phyloP scores from a whole-genome alignment of 768 basidiomycete genomes.

The Crucibulum laeve region DNA sequence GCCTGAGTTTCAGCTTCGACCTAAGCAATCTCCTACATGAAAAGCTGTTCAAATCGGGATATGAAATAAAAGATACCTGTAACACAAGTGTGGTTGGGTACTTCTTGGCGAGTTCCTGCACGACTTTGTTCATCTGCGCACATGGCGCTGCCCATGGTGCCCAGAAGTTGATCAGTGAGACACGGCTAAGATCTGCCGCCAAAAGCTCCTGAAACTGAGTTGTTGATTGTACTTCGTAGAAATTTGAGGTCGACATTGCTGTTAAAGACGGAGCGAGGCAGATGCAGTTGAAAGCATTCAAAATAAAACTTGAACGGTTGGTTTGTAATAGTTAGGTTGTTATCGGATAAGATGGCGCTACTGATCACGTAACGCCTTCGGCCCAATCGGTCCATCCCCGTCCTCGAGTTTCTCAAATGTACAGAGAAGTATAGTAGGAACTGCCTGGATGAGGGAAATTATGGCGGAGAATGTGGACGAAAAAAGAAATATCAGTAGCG shows the following conservation, averaged over 20 bases:
- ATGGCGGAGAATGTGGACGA: too few species aligned
- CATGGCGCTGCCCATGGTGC: conserved; percentile 92
- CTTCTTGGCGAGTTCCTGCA: conserved; percentile 68
- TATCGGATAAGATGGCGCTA: conserved; percentile 14
- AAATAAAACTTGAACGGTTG: conserved; percentile 6
- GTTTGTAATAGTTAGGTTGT: conserved; percentile 13
- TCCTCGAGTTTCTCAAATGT: too few species aligned
- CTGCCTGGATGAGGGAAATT: too few species aligned
- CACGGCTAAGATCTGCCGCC: conserved; percentile 67
- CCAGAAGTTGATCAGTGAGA: conserved; percentile 93
- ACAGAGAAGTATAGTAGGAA: neutral
- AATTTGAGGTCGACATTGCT: conserved; percentile 24
- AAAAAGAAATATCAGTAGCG: too few species aligned
- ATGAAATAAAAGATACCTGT: conserved; percentile 37
- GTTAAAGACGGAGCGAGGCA: neutral
- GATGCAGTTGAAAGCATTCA: conserved; percentile 5
- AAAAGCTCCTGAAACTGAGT: conserved; percentile 73
- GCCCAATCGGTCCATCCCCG: neutral
- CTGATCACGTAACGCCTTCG: conserved; percentile 15
- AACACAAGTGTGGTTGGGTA: conserved; percentile 68
- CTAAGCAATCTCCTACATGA: conserved; percentile 27
- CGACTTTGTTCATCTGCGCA: conserved; percentile 80
- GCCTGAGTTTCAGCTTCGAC: conserved; percentile 78
- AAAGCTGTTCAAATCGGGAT: neutral
- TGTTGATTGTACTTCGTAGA: conserved; percentile 50